phyloP scores from a whole-genome alignment of 495 filamentous ascomycete species.

The Lasiosphaeris hirsuta region DNA sequence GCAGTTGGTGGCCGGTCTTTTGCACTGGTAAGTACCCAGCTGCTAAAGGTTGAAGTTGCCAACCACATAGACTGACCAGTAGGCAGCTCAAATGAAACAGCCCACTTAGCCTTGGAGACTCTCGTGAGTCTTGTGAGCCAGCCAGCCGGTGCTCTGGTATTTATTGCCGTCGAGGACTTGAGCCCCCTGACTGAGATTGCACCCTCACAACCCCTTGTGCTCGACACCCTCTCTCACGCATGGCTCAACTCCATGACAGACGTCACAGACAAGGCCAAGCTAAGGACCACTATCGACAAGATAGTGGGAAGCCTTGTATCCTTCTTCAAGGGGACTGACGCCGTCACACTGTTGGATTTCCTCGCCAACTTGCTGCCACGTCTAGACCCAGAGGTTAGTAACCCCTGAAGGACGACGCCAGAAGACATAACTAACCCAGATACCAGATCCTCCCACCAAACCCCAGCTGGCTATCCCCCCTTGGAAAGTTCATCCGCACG shows the following conservation, averaged over 20 bases:
- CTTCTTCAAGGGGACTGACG: conserved; percentile 50
- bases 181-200: conserved; percentile 51
- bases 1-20: conserved; percentile 45
- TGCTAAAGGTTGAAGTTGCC: not conserved
- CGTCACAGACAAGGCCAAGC: conserved; percentile 20
- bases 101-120: conserved; percentile 50
- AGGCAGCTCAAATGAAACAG: conserved; percentile 49
- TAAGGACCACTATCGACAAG: conserved; percentile 41
- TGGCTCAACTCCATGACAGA: conserved; percentile 42
- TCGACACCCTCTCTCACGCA: conserved; percentile 50
- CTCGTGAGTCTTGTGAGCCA: conserved; percentile 48
- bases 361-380: conserved; percentile 42
- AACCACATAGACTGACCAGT: conserved; percentile 18
- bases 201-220: conserved; percentile 46
- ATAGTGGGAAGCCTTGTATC: conserved; percentile 42
- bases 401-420: not conserved
- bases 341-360: conserved; percentile 47
- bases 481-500: conserved; percentile 39
- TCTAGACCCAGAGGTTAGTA: conserved; percentile 39
- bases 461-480: conserved; percentile 43
- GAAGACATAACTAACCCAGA: not conserved
- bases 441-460: conserved; percentile 26
- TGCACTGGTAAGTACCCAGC: conserved; percentile 44
- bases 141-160: conserved; percentile 42
- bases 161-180: conserved; percentile 46